phyloP scores from a whole-genome alignment of 192 early-diverging fungal species.

The Linnemannia elongata region DNA sequence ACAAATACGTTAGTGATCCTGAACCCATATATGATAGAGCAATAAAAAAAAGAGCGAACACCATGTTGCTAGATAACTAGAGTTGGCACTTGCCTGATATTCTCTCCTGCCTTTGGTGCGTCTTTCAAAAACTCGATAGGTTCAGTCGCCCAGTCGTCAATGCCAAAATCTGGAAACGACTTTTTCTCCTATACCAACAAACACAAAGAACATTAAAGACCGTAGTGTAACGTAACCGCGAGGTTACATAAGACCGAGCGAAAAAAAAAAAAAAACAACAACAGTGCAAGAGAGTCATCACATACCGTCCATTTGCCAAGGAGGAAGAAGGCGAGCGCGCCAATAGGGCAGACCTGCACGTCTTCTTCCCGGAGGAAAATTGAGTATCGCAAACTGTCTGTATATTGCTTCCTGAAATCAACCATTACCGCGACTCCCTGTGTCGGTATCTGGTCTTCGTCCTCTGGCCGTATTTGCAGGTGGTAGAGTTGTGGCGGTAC shows the following conservation, averaged over 20 bases:
- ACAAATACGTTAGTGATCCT: background rate
- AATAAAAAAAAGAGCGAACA: background rate
- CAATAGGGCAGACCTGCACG: conserved; percentile 23
- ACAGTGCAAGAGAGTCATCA: background rate
- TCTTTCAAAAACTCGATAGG: background rate
- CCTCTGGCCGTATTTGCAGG: background rate
- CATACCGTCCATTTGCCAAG: conserved; percentile 26
- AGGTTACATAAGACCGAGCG: background rate
- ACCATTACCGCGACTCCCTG: background rate
- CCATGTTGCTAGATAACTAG: no score
- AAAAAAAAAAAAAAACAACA: no score
- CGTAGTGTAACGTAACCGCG: background rate
- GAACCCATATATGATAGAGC: background rate
- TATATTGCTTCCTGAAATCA: background rate
- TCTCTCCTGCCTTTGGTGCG: background rate
- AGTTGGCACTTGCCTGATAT: background rate
- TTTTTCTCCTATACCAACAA: background rate
- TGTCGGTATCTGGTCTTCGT: background rate
- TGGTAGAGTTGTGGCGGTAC: background rate
- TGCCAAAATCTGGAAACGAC: background rate
- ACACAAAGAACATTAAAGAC: background rate
- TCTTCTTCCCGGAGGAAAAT: conserved; percentile 12
- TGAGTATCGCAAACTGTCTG: background rate
- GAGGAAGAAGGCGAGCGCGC: conserved; percentile 13
- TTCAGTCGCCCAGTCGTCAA: background rate